Conservation (phyloP, 192 early-diverging fungal species). For the Physocladia obscura region DNA sequence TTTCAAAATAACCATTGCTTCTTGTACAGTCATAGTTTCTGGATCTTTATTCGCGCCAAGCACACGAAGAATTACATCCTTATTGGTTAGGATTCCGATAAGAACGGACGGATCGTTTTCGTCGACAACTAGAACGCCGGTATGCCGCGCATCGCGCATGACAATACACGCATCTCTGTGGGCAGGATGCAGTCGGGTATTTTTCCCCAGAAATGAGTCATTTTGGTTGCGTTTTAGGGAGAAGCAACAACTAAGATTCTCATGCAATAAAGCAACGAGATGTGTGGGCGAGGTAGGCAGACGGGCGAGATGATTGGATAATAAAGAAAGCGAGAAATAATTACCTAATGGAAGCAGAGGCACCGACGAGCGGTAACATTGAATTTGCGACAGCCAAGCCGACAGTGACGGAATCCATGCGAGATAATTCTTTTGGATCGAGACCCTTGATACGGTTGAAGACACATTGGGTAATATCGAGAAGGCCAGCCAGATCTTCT, state of each 20-base stretch:
- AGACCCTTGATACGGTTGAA: conserved; percentile 50
- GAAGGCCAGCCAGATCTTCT: conserved; percentile 47
- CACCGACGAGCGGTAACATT: conserved; percentile 15
- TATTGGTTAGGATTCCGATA: conserved; percentile 87
- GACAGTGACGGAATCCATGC: conserved; percentile 8
- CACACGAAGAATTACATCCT: conserved; percentile 54
- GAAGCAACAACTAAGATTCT: too few relatives aligned
- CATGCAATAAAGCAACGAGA: too few relatives aligned
- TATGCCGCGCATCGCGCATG: conserved; percentile 21
- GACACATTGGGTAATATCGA: conserved; percentile 59
- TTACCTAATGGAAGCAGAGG: conserved; percentile 6
- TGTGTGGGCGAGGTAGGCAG: too few relatives aligned
- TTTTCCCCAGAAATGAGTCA: neutral
- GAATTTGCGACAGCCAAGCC: conserved; percentile 1
- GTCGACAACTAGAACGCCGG: conserved; percentile 19
- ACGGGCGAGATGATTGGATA: neutral
- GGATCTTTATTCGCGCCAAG: conserved; percentile 75
- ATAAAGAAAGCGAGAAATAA: neutral
- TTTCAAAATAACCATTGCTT: conserved; percentile 8
- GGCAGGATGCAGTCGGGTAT: neutral
- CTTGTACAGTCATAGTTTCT: conserved; percentile 63
- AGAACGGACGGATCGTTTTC: conserved; percentile 51
- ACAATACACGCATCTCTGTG: conserved; percentile 11
- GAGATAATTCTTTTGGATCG: conserved; percentile 27
- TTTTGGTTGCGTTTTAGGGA: too few relatives aligned